phyloP scores from a whole-genome alignment of 371 early-diverging fungal species.

The Coemansia sp. region DNA sequence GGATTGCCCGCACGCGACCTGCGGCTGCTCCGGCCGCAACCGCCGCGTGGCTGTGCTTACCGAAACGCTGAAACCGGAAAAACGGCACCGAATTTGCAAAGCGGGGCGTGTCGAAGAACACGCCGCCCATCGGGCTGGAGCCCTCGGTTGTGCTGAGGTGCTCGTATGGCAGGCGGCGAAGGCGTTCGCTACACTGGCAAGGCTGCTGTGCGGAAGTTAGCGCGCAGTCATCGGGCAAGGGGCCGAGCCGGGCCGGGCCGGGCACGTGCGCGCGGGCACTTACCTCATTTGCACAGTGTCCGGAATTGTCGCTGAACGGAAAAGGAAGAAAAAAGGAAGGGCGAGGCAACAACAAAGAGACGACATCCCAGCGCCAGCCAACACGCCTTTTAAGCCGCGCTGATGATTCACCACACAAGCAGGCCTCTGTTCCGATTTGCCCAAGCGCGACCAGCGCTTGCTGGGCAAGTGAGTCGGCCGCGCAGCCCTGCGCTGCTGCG shows the following conservation, averaged over 20 bases:
- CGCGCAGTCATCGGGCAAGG: neutral
- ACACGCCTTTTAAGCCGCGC: neutral
- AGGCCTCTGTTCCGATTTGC: neutral
- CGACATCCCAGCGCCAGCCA: neutral
- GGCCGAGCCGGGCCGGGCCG: neutral
- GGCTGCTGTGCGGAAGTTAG: neutral
- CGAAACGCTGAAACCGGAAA: conserved; percentile 47
- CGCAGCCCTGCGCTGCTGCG: neutral
- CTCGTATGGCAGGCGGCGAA: conserved; percentile 43
- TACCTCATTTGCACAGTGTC: conserved; percentile 9
- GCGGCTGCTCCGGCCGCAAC: neutral
- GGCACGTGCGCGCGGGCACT: neutral
- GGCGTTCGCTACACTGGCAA: conserved; percentile 28
- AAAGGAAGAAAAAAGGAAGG: conserved; percentile 1
- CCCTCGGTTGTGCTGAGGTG: conserved; percentile 40
- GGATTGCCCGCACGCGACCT: conserved; percentile 11
- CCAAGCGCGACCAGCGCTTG: too few species aligned
- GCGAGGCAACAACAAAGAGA: neutral
- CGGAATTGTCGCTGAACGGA: neutral
- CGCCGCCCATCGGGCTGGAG: conserved; percentile 40
- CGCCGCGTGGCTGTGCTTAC: conserved; percentile 10
- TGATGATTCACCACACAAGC: neutral
- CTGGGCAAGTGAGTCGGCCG: too few species aligned
- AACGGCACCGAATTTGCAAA: conserved; percentile 48
- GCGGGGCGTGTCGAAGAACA: conserved; percentile 47